Base-by-base conservation (phyloP, 2,329 filamentous ascomycete species). In the Aspergillus arachidicola region DNA sequence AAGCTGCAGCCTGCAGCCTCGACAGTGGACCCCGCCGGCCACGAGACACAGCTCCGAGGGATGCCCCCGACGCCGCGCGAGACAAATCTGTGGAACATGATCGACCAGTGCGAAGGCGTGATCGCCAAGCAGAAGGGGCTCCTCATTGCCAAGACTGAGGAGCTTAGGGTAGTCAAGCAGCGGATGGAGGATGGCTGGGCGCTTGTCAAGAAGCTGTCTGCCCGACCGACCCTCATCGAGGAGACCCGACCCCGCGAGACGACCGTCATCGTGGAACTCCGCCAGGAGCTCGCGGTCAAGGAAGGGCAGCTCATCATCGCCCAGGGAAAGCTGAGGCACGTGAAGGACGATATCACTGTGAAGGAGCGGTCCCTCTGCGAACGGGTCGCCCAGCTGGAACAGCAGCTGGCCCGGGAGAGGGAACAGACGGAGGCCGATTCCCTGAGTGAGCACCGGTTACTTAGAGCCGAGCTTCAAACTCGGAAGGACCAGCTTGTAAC, bases 321-420 rank as follows among this genome's bases (percentile, higher is more conserved):
- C 48, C 59, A 53, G 16, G 19, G 16, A 10, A 57, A 41, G 12
- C 23, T 60, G 41, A 57, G 26, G 45, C 5, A 23, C 9, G 23
- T 23, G 12, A 41, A 68, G 43, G 28, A 64, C 7, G 51, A 64
- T 32, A 43, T 53, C 55, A 28, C 19, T 43, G 36, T 51, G 16
- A 54, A 48, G 41, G 57, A 56, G 43, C 51, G 56, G 23, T 19
- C 50, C 28, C 54, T 68, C 48, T 9, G 19, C 12, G 38, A 51
- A 23, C 57, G 62, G 7, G 21, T 68, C 45, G 34, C 45, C 41
- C 41, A 56, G 50, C 58, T 69, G 26, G 51, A 68, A 59, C 19
- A 58, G 26, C 55, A 67, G 53, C 28, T 66, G 32, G 32, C 54
- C n/a, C 11, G 48, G n/a, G 43, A 38, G 28, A 54, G 5, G 43